Percentiles rank a stretch among this genome's conserved stretches.
These are phyloP conservation scores for Psophocarpus tetragonolobus DNA, from an alignment of 306 rosid genomes.

Conservation along the genomic window DNA sequence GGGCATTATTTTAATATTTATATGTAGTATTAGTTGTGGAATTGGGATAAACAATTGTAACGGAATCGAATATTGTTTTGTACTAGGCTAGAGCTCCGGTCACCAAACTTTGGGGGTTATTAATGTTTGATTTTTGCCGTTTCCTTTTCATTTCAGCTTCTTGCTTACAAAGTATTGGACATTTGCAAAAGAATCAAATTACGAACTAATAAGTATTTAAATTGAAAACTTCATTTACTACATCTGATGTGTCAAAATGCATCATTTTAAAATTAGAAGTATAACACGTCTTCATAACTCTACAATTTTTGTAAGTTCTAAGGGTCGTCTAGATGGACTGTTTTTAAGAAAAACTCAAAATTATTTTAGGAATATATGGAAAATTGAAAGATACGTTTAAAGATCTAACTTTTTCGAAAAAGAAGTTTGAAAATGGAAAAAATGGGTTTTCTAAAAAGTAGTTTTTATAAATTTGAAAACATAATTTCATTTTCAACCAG, in stretches of 20 bases:
- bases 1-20: constrained; percentile 28
- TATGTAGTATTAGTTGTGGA: constrained; percentile 29
- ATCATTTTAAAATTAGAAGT: background rate
- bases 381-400: too few species aligned
- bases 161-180: background rate
- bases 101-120: constrained; percentile 18
- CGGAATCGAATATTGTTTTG: constrained; percentile 29
- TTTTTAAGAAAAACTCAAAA: too few species aligned
- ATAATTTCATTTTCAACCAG: too few species aligned
- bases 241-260: background rate
- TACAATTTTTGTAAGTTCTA: too few species aligned
- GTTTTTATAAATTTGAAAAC: too few species aligned
- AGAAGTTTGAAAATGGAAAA: too few species aligned
- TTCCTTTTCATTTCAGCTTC: background rate
- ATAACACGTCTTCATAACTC: background rate
- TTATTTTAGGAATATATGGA: too few species aligned
- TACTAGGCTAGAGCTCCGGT: constrained; percentile 7
- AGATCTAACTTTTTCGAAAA: too few species aligned
- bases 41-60: constrained; percentile 28
- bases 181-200: background rate
- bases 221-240: background rate
- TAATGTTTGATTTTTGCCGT: background rate
- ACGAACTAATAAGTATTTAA: background rate
- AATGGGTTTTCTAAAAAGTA: too few species aligned
- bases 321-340: too few species aligned